These are phyloP conservation scores for Passiflora organensis DNA, from an alignment of 345 rosid species.

Conservation along the genomic window DNA sequence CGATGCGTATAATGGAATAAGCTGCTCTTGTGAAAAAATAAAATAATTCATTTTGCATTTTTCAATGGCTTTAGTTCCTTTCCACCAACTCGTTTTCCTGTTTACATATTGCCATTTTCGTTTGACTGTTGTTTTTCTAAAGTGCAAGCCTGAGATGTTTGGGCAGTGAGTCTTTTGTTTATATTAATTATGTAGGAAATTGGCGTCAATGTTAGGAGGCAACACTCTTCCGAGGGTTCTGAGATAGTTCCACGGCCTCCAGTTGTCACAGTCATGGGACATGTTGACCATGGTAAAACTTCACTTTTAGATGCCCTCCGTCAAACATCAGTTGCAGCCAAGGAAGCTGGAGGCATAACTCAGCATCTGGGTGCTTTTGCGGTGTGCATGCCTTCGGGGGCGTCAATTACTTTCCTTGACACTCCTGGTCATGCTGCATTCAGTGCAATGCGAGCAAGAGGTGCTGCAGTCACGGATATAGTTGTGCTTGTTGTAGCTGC, in stretches of 20 bases:
- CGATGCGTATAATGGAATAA: background rate
- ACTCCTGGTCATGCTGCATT: slow-evolving; percentile 97
- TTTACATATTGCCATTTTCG: background rate
- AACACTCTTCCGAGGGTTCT: slow-evolving; percentile 64
- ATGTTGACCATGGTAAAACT: slow-evolving; percentile 97
- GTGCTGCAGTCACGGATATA: slow-evolving; percentile 91
- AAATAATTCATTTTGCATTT: background rate
- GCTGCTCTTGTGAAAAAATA: background rate
- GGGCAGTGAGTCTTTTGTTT: background rate
- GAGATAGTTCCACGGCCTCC: slow-evolving; percentile 67
- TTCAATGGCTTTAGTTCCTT: background rate
- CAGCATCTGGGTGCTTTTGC: slow-evolving; percentile 94
- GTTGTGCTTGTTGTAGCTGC: slow-evolving; percentile 96
- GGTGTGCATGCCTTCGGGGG: slow-evolving; percentile 78
- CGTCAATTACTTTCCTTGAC: slow-evolving; percentile 87
- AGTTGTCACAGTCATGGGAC: slow-evolving; percentile 92
- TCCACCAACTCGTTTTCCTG: background rate
- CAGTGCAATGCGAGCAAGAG: slow-evolving; percentile 94
- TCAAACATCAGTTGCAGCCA: slow-evolving; percentile 78
- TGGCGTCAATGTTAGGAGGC: slow-evolving; percentile 65
- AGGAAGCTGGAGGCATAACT: slow-evolving; percentile 98
- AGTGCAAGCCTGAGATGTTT: slow-evolving; percentile 1
- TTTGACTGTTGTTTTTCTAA: slow-evolving; percentile 3
- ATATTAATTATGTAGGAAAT: slow-evolving; percentile 54
- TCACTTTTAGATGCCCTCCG: slow-evolving; percentile 84